Percentiles rank a stretch among this genome's conserved stretches.
phyloP scores from a whole-genome alignment of 306 rosid genomes.

The Styphnolobium japonicum region DNA sequence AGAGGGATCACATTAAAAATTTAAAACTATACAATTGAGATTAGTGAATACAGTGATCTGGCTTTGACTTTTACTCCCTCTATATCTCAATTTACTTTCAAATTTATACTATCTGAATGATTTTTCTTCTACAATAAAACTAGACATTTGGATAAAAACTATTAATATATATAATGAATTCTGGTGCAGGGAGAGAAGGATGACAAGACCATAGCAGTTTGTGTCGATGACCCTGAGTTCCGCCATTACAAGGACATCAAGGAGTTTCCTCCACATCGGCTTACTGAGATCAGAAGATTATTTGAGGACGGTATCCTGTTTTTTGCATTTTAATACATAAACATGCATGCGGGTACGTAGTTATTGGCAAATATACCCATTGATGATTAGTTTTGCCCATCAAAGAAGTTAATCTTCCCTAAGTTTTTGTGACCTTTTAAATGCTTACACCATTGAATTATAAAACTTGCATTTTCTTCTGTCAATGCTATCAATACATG shows the following conservation, averaged over 20 bases:
- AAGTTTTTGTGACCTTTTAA: not conserved
- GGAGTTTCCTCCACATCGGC: conserved; percentile 92
- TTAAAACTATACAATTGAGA: not conserved
- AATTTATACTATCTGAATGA: not conserved
- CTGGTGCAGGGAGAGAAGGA: conserved; percentile 86
- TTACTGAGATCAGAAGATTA: conserved; percentile 92
- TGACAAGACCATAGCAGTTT: conserved; percentile 98
- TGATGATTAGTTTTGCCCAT: not conserved
- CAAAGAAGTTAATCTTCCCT: not conserved
- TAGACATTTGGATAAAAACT: not conserved
- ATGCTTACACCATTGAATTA: not conserved
- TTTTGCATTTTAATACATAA: conserved; percentile 4
- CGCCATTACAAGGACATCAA: conserved; percentile 82
- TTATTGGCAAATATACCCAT: not conserved
- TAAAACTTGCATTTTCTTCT: not conserved
- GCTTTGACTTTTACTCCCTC: not conserved
- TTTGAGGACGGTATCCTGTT: conserved; percentile 95
- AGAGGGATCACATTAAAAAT: not conserved
- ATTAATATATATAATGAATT: not conserved
- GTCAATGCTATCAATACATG: not conserved
- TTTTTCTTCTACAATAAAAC: not conserved
- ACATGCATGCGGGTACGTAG: not conserved
- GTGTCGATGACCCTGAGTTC: conserved; percentile 95
- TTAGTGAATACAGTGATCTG: not conserved
- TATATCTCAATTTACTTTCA: conserved; percentile 1